Percentiles rank a stretch among this genome's conserved stretches.
Evolutionary conservation across 768 basidiomycete genomes (phyloP).

Genomic region (Psilocybe cyanescens): DNA sequence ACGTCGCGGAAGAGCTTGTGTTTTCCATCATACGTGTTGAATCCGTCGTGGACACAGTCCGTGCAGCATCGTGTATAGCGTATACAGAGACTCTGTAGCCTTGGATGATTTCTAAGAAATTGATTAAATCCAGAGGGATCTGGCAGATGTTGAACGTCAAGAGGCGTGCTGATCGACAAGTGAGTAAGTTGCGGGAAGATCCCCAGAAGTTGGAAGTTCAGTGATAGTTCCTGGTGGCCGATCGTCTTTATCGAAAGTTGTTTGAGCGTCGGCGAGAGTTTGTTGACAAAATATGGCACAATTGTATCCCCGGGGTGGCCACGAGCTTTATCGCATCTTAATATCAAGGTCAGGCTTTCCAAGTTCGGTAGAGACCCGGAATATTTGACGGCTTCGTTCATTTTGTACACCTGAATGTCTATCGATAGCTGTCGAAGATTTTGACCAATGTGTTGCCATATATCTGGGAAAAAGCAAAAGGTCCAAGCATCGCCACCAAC

Average conservation of each 20-base stretch:
- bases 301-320: constrained; percentile 13
- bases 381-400: constrained; percentile 19
- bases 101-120: constrained; percentile 22
- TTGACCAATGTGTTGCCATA: constrained; percentile 21
- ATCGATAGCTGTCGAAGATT: constrained; percentile 22
- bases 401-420: constrained; percentile 24
- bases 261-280: constrained; percentile 18
- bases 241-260: constrained; percentile 26
- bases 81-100: constrained; percentile 16
- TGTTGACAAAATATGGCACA: constrained; percentile 24
- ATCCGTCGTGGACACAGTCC: constrained; percentile 17
- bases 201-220: constrained; percentile 21
- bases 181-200: constrained; percentile 20
- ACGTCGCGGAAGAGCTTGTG: constrained; percentile 20
- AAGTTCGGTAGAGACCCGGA: constrained; percentile 17
- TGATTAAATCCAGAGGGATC: constrained; percentile 21
- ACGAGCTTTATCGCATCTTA: constrained; percentile 13
- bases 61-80: constrained; percentile 22
- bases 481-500: constrained; percentile 16
- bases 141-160: constrained; percentile 24
- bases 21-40: constrained; percentile 11
- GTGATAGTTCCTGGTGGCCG: constrained; percentile 22
- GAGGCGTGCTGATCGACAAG: constrained; percentile 24
- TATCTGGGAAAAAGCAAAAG: constrained; percentile 22
- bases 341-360: constrained; percentile 19